Percentiles rank a stretch among this genome's conserved stretches.
Evolutionary conservation across 306 rosid genomes (phyloP).

Genomic region (Pachyrhizus erosus): DNA sequence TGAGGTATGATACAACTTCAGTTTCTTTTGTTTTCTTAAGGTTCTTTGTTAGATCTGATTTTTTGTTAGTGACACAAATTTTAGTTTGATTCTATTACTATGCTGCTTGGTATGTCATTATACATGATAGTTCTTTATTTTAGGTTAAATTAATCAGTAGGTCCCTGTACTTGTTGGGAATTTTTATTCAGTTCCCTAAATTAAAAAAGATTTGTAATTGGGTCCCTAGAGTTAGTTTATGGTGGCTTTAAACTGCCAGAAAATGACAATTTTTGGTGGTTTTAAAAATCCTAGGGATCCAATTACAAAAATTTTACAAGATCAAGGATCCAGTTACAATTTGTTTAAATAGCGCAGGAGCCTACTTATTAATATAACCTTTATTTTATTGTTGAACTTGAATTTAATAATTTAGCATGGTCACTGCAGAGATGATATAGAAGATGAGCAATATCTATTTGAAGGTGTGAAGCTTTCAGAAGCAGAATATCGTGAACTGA

Average conservation of each 20-base stretch:
- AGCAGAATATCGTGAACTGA: conserved; percentile 64
- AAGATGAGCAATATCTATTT: conserved; percentile 91
- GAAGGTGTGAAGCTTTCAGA: conserved; percentile 79
- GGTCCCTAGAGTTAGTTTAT: too few relatives aligned
- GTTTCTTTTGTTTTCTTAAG: conserved; percentile 24
- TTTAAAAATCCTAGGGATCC: too few relatives aligned
- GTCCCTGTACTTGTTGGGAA: too few relatives aligned
- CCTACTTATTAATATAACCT: neutral
- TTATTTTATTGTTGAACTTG: conserved; percentile 23
- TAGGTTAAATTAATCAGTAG: too few relatives aligned
- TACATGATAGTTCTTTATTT: conserved; percentile 3
- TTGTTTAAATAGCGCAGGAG: too few relatives aligned
- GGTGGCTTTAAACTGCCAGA: too few relatives aligned
- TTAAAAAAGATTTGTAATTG: too few relatives aligned
- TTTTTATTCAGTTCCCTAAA: too few relatives aligned
- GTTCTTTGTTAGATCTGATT: conserved; percentile 35
- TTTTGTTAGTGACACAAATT: conserved; percentile 1
- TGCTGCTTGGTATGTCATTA: conserved; percentile 5
- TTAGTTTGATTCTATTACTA: neutral
- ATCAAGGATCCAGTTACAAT: too few relatives aligned
- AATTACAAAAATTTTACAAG: too few relatives aligned
- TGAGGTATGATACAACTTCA: conserved; percentile 59
- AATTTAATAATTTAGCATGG: conserved; percentile 25
- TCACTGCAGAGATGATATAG: conserved; percentile 79
- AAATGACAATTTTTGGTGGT: too few relatives aligned